Percentiles rank a stretch among this genome's conserved stretches.
Evolutionary conservation across 73 alveolate genomes (phyloP).

Genomic region (Stentor coeruleus): DNA sequence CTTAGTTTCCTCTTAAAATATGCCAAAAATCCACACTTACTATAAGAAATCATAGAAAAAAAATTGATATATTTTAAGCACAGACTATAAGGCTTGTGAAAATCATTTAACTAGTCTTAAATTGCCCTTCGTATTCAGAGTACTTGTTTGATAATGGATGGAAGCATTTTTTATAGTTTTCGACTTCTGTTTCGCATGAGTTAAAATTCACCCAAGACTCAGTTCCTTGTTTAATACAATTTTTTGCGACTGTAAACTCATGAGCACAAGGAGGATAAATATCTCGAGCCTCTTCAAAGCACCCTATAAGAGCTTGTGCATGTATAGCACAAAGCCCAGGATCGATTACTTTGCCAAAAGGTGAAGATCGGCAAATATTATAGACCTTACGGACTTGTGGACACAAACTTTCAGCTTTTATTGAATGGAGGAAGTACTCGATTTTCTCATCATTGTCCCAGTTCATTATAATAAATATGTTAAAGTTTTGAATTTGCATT

Average conservation of each 20-base stretch:
- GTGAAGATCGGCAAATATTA: conserved; percentile 27
- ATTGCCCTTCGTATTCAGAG: not conserved
- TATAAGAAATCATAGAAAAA: too few species aligned
- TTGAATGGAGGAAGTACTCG: conserved; percentile 15
- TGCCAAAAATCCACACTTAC: too few species aligned
- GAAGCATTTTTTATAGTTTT: not conserved
- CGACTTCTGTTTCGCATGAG: not conserved
- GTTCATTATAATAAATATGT: not conserved
- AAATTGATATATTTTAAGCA: too few species aligned
- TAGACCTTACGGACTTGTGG: conserved; percentile 17
- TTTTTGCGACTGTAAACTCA: not conserved
- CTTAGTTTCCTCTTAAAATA: too few species aligned
- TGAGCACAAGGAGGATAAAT: not conserved
- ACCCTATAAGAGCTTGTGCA: not conserved
- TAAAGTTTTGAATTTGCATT: too few species aligned
- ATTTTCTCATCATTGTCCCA: conserved; percentile 16
- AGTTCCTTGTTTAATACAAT: not conserved
- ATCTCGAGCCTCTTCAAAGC: conserved; percentile 18
- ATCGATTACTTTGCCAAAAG: conserved; percentile 25
- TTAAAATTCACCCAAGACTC: not conserved
- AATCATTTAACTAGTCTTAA: too few species aligned
- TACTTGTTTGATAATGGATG: not conserved
- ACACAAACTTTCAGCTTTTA: conserved; percentile 17
- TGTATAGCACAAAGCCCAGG: conserved; percentile 24
- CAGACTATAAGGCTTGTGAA: too few species aligned